Base-by-base conservation (phyloP, 257 asterid genomes). In the Plantago elongata region DNA sequence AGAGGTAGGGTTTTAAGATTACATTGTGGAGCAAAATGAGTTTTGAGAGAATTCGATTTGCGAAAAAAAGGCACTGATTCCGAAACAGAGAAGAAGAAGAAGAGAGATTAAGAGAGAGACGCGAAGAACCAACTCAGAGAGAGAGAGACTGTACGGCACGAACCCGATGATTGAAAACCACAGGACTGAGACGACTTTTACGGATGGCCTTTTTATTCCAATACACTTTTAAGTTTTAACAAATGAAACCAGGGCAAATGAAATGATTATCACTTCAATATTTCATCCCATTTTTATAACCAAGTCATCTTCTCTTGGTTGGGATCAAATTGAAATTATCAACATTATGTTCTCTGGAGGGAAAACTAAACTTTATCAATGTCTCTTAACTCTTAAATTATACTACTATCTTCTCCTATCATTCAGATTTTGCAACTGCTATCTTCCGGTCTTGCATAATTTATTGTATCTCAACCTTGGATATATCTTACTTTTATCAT, bases 161-260 rank as follows among this genome's bases (percentile, higher is more conserved):
- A 48, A 79, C 48, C 79, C 66, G 77, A 77, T 77, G 81, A 81
- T 78, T 77, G 88, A 79, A 81, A 77, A 61, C 94, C 94, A 79
- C 82, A 74, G 83, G 89, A 79, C 82, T 72, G 71, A 72, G 79
- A 77, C 73, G 71, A 72, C 64, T 77, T 82, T 87, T 84, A 77
- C 79, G 88, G 95, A 84, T 79, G 88, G 69, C 76, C 72, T 67
- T 82, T 72, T 64, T 64, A 12, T 12, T 50, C 27, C 2, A 22
- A 1, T 22, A 22, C 27, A n/a, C n/a, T n/a, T n/a, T n/a, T n/a
- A n/a, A n/a, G n/a, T n/a, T 22, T 22, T 22, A 1, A 22, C 27
- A 22, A 22, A 22, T 22, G 27, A 22, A 22, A 22, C n/a, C n/a
- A n/a, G n/a, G n/a, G n/a, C 27, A 22, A 22, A 22, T 22, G 27